phyloP scores from a whole-genome alignment of 2,329 filamentous ascomycete species.

The Penicillium occitanis region DNA sequence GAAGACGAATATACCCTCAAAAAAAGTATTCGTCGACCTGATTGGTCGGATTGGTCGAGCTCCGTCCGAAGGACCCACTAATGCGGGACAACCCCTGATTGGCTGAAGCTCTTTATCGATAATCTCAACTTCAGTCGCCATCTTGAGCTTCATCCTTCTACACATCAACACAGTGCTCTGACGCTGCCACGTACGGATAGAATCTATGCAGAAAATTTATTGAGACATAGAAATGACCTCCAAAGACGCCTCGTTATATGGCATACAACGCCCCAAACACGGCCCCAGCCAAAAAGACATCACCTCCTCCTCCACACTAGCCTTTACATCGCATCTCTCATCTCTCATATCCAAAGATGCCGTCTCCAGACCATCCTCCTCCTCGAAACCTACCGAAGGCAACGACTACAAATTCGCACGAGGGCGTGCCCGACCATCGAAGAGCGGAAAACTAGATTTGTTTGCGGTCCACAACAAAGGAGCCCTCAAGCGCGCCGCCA shows the following conservation, averaged over 20 bases:
- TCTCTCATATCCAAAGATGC: slow-evolving; percentile 67
- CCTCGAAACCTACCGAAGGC: background rate
- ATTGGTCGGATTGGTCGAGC: slow-evolving; percentile 2
- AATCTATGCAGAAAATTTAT: too few relatives aligned
- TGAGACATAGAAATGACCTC: slow-evolving; percentile 53
- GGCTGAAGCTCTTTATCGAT: slow-evolving; percentile 13
- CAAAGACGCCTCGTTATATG: slow-evolving; percentile 67
- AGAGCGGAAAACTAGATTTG: slow-evolving; percentile 63
- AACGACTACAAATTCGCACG: slow-evolving; percentile 39
- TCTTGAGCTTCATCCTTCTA: background rate
- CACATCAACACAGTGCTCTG: too few relatives aligned
- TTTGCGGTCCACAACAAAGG: slow-evolving; percentile 67
- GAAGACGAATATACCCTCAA: background rate
- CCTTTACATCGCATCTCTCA: slow-evolving; percentile 85
- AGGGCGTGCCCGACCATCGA: slow-evolving; percentile 45
- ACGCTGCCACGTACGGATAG: too few relatives aligned
- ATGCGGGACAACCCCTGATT: slow-evolving; percentile 16
- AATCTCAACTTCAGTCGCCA: background rate
- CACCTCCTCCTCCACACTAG: slow-evolving; percentile 68
- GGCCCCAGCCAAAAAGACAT: slow-evolving; percentile 61
- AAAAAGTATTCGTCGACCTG: background rate
- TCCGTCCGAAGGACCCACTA: background rate
- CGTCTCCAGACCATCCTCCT: slow-evolving; percentile 30
- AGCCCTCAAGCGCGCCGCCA: slow-evolving; percentile 61
- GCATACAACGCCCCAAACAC: slow-evolving; percentile 68